Base-by-base conservation (phyloP, 2,329 filamentous ascomycete species). In the Exophiala dermatitidis region DNA sequence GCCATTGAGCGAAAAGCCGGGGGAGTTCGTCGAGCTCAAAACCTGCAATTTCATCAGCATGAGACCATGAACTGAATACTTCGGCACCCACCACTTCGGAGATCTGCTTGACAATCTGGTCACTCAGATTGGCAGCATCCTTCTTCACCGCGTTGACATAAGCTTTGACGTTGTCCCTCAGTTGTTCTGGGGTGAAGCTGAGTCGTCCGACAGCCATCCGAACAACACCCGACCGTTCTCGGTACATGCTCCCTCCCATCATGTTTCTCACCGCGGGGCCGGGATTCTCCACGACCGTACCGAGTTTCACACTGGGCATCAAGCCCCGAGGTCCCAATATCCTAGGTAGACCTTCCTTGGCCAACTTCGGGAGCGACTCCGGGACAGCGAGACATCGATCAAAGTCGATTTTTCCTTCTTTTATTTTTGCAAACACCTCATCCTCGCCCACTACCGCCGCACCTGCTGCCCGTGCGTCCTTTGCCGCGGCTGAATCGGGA, bases 151-250 rank as follows among this genome's bases (percentile, higher is more conserved):
- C 77, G 26, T 79, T 78, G 65, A 97, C 76, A 58, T 95, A 82
- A 28, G 82, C 75, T 71, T 84, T 86, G 68, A 98, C 79, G 68
- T 98, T 98, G 60, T 82, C 82, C 67, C 85, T 81, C 72, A 98
- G 72, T 78, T 93, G 83, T 64, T 93, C 84, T 2, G 93, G 90
- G 4, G 88, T 88, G 72, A 95, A 95, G 1, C 82, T 86, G 66
- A 98, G 72, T 72, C 96, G 90, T 3, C 91, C 93, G 57, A 98
- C 81, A n/a, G 90, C 85, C 77, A 97, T 81, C 55, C 90, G 79
- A 51, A 98, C 81, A 31, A 93, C 88, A 10, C 90, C 93, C 61
- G 84, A 71, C 62, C 85, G 80, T 74, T 98, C 93, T 67, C 89
- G 83, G 73, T 95, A 98, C 62, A 90, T 83, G 49, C 84, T 87